Evolutionary conservation across 306 rosid species (phyloP).

Genomic region (Cicer arietinum): DNA sequence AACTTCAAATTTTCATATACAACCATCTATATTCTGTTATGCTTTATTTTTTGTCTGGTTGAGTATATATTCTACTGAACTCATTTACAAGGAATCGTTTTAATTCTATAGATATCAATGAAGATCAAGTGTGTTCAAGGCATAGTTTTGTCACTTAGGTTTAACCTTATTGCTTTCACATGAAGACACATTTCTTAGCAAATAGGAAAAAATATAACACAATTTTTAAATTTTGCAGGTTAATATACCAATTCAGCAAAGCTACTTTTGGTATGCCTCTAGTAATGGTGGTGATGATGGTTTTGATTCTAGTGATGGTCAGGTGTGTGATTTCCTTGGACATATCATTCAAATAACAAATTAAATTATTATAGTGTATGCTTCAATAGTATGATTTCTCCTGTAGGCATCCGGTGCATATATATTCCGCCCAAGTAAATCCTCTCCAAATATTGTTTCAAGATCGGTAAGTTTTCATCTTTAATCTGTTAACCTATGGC

Average conservation of each 20-base stretch:
- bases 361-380: conserved; percentile 9
- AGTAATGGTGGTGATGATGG: not conserved
- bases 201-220: conserved; percentile 34
- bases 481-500: conserved; percentile 9
- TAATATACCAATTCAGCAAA: conserved; percentile 83
- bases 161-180: conserved; percentile 35
- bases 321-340: conserved; percentile 53
- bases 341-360: conserved; percentile 24
- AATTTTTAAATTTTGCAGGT: conserved; percentile 59
- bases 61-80: conserved; percentile 6
- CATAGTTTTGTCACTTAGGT: conserved; percentile 4
- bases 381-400: conserved; percentile 37
- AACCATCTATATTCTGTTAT: not conserved
- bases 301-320: not conserved
- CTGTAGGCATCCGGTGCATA: conserved; percentile 81
- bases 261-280: conserved; percentile 84
- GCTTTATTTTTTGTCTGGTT: not conserved
- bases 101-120: conserved; percentile 7
- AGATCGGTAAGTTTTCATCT: conserved; percentile 68
- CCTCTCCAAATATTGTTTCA: conserved; percentile 70
- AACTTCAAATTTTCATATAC: conserved; percentile 25
- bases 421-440: conserved; percentile 78
- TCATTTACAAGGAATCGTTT: conserved; percentile 7
- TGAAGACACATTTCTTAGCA: conserved; percentile 19
- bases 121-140: not conserved